Base-by-base conservation (phyloP, 345 rosid genomes). In the Gossypium longicalyx region DNA sequence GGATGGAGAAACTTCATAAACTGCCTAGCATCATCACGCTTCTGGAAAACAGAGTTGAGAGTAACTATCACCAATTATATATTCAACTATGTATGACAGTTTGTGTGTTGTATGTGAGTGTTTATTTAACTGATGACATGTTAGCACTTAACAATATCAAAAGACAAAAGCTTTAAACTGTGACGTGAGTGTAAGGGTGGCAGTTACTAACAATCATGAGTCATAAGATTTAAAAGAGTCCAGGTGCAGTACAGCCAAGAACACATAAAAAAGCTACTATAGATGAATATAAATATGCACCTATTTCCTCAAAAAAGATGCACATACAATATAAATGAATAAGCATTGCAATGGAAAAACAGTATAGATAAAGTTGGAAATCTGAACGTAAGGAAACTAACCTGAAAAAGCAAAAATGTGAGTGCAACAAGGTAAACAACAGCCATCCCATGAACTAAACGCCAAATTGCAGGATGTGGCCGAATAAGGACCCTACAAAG, bases 1-100 rank as follows among this genome's bases (percentile, higher is more conserved):
- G 96, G 98, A 79, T 93, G 99, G 70, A 95, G 99, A 84, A 90
- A 95, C 85, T 93, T 95, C 99, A 95, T 95, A 81, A 95, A 95
- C 76, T 89, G 97, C 62, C 93, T 83, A 4, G 99, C 98, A 90
- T 93, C 94, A 80, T 95, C 98, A 76, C 99, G 98, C 77, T 90
- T 91, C 99, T 93, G 88, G 16, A 74, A 77, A 72, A 6, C 27
- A 71, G 43, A 70, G 65, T 60, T 58, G 25, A 49, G 75, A 62
- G 20, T 52, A 29, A 65, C 64, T 58, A 58, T 87, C 79, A 85
- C 70, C 63, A 77, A 71, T 76, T 74, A 74, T 51, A 47, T 74
- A 75, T 25, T 23, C 48, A 51, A 65, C 25, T 68, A 20, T 34
- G 65, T 22, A 63, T 49, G 44, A 49, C 1, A 27, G 49, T 16